Evolutionary conservation across 495 filamentous ascomycete genomes (phyloP).

Genomic region (Penicillium pulvis): DNA sequence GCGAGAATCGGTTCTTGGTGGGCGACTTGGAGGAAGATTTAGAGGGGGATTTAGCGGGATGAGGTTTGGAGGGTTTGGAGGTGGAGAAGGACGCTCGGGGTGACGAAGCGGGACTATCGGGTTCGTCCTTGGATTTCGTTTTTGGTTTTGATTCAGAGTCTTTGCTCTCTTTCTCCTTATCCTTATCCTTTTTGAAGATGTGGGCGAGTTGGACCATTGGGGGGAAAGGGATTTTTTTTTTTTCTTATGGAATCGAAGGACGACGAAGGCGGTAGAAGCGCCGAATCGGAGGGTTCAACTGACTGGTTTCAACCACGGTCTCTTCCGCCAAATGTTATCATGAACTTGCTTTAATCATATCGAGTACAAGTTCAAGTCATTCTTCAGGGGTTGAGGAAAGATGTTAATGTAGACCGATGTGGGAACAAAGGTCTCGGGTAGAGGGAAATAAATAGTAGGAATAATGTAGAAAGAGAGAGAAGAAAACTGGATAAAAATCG

Average conservation of each 20-base stretch:
- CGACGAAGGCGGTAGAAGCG: conserved; percentile 52
- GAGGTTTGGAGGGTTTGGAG: conserved; percentile 16
- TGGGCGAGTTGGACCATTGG: conserved; percentile 40
- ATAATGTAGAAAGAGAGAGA: background rate
- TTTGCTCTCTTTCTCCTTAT: conserved; percentile 29
- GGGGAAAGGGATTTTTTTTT: conserved; percentile 25
- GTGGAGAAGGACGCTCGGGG: conserved; percentile 29
- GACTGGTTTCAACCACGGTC: background rate
- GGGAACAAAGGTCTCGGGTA: background rate
- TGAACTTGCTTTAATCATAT: background rate
- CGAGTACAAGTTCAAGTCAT: background rate
- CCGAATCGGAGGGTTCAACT: conserved; percentile 7
- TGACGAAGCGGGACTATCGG: conserved; percentile 19
- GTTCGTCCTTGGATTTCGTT: conserved; percentile 7
- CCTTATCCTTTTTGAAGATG: conserved; percentile 44
- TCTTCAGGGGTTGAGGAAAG: background rate
- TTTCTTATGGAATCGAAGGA: conserved; percentile 44
- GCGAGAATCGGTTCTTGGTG: conserved; percentile 32
- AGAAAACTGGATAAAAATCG: conserved; percentile 4
- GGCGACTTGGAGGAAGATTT: conserved; percentile 34
- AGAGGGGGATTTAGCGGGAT: conserved; percentile 26
- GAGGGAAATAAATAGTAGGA: background rate
- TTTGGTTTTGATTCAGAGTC: background rate
- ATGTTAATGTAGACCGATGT: background rate
- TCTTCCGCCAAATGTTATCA: background rate